Percentiles rank a stretch among this genome's conserved stretches.
These are phyloP conservation scores for Hypoxylon sp. DNA, from an alignment of 2,329 filamentous ascomycete genomes.

Conservation along the genomic window DNA sequence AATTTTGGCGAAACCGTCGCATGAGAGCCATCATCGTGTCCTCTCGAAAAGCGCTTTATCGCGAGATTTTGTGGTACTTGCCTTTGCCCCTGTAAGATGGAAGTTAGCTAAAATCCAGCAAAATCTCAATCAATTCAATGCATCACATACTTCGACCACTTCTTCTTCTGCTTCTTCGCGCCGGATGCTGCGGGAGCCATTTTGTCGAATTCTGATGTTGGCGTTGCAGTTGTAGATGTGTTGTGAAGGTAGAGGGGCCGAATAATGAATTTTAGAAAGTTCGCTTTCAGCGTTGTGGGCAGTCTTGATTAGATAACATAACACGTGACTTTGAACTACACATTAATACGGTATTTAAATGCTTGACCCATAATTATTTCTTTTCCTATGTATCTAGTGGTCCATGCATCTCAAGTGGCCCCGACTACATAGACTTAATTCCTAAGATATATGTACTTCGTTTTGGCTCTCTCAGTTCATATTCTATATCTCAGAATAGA, in stretches of 20 bases:
- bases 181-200: slow-evolving; percentile 70
- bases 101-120: slow-evolving; percentile 42
- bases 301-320: slow-evolving; percentile 36
- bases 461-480: neutral
- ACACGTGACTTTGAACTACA: slow-evolving; percentile 47
- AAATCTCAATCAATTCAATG: slow-evolving; percentile 36
- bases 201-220: slow-evolving; percentile 57
- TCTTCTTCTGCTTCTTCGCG: slow-evolving; percentile 87
- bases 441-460: too few relatives aligned
- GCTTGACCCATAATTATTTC: neutral
- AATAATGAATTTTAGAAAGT: slow-evolving; percentile 52
- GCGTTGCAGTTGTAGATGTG: slow-evolving; percentile 50
- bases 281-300: slow-evolving; percentile 53
- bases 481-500: neutral
- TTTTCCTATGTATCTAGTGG: neutral
- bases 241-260: slow-evolving; percentile 50
- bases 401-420: neutral
- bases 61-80: slow-evolving; percentile 46
- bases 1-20: slow-evolving; percentile 15
- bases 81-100: slow-evolving; percentile 52
- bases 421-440: too few relatives aligned
- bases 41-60: slow-evolving; percentile 26
- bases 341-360: slow-evolving; percentile 1
- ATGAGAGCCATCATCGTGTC: slow-evolving; percentile 30
- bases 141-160: slow-evolving; percentile 78